Base-by-base conservation (phyloP, 345 rosid genomes). In the Eutrema yunnanense region DNA sequence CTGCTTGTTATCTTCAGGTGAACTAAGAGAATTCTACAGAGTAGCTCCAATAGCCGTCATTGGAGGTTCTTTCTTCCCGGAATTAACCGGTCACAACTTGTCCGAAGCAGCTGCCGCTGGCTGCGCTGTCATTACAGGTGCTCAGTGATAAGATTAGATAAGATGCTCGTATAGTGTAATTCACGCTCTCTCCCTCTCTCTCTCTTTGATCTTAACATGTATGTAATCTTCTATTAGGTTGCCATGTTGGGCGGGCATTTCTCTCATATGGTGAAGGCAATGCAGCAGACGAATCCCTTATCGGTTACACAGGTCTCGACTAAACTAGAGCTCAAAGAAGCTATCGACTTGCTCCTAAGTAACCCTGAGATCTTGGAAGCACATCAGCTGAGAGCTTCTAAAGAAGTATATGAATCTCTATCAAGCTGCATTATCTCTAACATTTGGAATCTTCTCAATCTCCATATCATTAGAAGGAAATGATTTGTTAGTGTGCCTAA, bases 71-170 rank as follows among this genome's bases (percentile, higher is more conserved):
- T 87, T 93, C 84, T 58, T 85, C 30, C 88, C 94, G 2, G 82
- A 79, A 53, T 84, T 86, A 65, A 76, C 96, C 54, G 98, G 98
- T 71, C 98, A 93, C 75, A 93, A 93, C 82, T 44, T 93, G 71
- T 87, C 97, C 65, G 98, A 90, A 89, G 96, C 98, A 79, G 92
- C 98, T 48, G 94, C 90, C 2, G 92, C 94, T 80, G 90, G 96
- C 80, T 93, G 98, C 72, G 96, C 98, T 74, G 78, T 93, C 79
- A 74, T 93, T 50, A 93, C 94, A 63, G 98, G 98, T 90, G 40
- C 54, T 48, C 44, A 65, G 0, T 48, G 53, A 48, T 46, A 44
- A 64, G 37, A 62, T 30, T 2, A 27, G 65, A n/a, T 57, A n/a
- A 6, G 0, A 44, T 61, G 41, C 48, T 59, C 3, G 13, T 82